These are phyloP conservation scores for Arthrobotrys megalospora DNA, from an alignment of 2,329 filamentous ascomycete species.

Conservation along the genomic window DNA sequence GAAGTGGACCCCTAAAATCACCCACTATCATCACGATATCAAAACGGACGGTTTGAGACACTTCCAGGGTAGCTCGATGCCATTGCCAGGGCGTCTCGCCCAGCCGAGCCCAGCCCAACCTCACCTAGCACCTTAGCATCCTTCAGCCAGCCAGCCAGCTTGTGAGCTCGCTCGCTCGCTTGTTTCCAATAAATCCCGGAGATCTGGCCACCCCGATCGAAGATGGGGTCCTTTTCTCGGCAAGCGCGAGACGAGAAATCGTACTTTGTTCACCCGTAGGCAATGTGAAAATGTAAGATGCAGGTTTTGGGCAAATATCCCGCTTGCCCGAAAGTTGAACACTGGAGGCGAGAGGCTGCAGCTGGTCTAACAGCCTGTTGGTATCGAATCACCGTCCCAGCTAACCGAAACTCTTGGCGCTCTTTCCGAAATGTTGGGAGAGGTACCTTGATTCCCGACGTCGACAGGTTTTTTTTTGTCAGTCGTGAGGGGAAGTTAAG, in stretches of 20 bases:
- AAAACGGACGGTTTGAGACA: conserved; percentile 32
- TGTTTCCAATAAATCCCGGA: conserved; percentile 36
- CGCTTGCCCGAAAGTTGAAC: conserved; percentile 59
- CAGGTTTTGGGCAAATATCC: conserved; percentile 45
- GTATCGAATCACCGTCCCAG: conserved; percentile 40
- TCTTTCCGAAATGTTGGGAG: conserved; percentile 21
- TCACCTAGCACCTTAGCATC: conserved; percentile 9
- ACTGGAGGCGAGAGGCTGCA: conserved; percentile 57
- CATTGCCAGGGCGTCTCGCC: conserved; percentile 4
- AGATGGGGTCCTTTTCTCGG: conserved; percentile 36
- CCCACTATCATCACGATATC: conserved; percentile 43
- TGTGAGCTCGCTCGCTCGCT: conserved; percentile 30
- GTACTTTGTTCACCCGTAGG: background rate
- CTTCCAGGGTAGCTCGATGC: conserved; percentile 29
- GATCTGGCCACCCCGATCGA: conserved; percentile 58
- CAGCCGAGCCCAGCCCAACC: conserved; percentile 17
- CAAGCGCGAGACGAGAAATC: conserved; percentile 50
- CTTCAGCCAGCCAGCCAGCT: background rate
- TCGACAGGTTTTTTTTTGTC: background rate
- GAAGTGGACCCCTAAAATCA: conserved; percentile 11
- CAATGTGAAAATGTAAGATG: conserved; percentile 39
- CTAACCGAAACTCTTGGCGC: conserved; percentile 54
- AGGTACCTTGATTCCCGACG: background rate
- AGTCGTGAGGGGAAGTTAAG: background rate
- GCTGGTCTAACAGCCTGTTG: conserved; percentile 19